Evolutionary conservation across 768 basidiomycete genomes (phyloP).

Genomic region (Xanthoconium stramineum): DNA sequence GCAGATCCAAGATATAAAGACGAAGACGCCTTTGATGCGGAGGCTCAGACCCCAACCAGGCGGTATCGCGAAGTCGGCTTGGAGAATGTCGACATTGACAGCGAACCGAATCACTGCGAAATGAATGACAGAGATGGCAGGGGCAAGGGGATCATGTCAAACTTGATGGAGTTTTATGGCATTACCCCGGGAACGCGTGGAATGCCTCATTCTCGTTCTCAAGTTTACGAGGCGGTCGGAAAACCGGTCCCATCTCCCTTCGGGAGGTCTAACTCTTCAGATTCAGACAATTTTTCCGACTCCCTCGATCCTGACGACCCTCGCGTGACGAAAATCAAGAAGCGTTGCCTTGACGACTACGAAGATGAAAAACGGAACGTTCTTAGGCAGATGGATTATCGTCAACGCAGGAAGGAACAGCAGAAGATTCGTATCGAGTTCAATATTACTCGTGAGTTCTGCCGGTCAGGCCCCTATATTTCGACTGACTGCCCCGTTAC

Average conservation of each 20-base stretch:
- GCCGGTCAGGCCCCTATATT: neutral
- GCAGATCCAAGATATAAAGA: constrained; percentile 17
- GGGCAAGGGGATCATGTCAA: constrained; percentile 26
- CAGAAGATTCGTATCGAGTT: constrained; percentile 68
- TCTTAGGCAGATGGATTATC: constrained; percentile 65
- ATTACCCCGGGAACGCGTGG: constrained; percentile 20
- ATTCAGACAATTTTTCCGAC: constrained; percentile 42
- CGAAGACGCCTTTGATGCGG: constrained; percentile 19
- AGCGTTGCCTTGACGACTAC: constrained; percentile 50
- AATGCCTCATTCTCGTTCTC: constrained; percentile 25
- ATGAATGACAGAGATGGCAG: constrained; percentile 25
- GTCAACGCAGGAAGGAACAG: constrained; percentile 60
- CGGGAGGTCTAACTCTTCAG: constrained; percentile 44
- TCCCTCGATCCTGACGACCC: constrained; percentile 72
- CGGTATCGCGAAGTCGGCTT: constrained; percentile 12
- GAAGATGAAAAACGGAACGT: constrained; percentile 61
- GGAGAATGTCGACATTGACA: constrained; percentile 16
- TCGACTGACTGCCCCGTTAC: constrained; percentile 1
- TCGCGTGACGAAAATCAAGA: constrained; percentile 55
- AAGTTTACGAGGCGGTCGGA: constrained; percentile 13
- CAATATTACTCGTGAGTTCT: constrained; percentile 63
- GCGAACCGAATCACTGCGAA: constrained; percentile 12
- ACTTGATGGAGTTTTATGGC: constrained; percentile 33
- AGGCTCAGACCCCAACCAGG: constrained; percentile 18
- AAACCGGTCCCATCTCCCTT: constrained; percentile 10